These are phyloP conservation scores for Fusarium vanettenii DNA, from an alignment of 2,329 filamentous ascomycete genomes.

Conservation along the genomic window DNA sequence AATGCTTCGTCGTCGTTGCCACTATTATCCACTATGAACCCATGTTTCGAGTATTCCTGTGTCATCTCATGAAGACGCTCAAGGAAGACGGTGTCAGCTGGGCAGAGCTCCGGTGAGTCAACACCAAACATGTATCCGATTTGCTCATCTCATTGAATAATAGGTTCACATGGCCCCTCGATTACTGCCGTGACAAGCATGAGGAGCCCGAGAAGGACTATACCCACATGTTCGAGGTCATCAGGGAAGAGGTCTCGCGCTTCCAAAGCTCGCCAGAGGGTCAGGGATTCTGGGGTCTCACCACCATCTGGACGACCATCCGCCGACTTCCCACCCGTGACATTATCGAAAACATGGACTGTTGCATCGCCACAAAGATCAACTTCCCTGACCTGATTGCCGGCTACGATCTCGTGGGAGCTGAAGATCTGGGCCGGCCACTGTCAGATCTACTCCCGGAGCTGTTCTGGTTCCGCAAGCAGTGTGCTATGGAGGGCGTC, in stretches of 20 bases:
- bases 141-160: conserved; percentile 14
- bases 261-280: conserved; percentile 81
- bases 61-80: conserved; percentile 75
- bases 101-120: conserved; percentile 75
- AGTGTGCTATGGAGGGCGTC: conserved; percentile 80
- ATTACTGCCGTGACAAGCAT: conserved; percentile 73
- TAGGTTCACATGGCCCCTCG: conserved; percentile 77
- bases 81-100: conserved; percentile 86
- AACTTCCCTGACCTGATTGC: conserved; percentile 82
- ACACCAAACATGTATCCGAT: background rate
- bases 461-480: conserved; percentile 93
- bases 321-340: conserved; percentile 71
- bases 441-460: conserved; percentile 83
- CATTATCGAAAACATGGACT: conserved; percentile 85
- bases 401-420: conserved; percentile 90
- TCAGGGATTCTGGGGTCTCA: conserved; percentile 82
- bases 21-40: conserved; percentile 90
- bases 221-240: conserved; percentile 75
- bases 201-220: conserved; percentile 76
- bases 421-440: conserved; percentile 83
- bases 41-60: conserved; percentile 82
- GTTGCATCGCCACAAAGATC: conserved; percentile 85
- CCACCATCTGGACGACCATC: conserved; percentile 86
- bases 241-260: conserved; percentile 80
- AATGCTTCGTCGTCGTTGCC: conserved; percentile 78